Percentiles rank a stretch among this genome's conserved stretches.
phyloP scores from a whole-genome alignment of 2,329 filamentous ascomycete genomes.

The Cercospora janseana region DNA sequence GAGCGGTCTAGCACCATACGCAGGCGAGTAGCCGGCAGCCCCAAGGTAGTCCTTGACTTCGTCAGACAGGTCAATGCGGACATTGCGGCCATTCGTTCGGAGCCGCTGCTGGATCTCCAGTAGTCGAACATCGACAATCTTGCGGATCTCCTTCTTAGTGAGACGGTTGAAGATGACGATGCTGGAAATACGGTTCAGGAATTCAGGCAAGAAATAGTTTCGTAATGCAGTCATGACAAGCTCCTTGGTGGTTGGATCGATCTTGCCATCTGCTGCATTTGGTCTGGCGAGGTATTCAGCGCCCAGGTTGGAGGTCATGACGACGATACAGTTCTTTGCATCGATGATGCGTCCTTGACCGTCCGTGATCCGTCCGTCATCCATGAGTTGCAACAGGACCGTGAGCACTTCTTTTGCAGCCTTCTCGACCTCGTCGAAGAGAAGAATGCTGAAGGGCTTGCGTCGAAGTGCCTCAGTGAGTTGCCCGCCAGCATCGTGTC shows the following conservation, averaged over 20 bases:
- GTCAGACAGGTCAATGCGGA: constrained; percentile 75
- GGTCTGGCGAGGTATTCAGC: constrained; percentile 88
- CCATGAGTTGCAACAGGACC: constrained; percentile 98
- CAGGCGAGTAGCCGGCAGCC: constrained; percentile 86
- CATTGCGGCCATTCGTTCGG: constrained; percentile 77
- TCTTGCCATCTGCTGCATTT: constrained; percentile 73
- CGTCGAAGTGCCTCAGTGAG: constrained; percentile 91
- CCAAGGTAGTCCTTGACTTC: constrained; percentile 93
- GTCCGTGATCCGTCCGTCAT: constrained; percentile 96
- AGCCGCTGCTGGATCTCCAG: constrained; percentile 88
- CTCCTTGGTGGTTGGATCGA: constrained; percentile 81
- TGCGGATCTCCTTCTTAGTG: constrained; percentile 82
- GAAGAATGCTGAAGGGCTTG: constrained; percentile 92
- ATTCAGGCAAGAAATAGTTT: constrained; percentile 96
- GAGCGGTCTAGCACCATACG: constrained; percentile 88
- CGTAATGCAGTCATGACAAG: constrained; percentile 87
- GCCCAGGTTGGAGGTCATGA: constrained; percentile 97
- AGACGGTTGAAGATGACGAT: constrained; percentile 98
- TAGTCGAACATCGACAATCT: constrained; percentile 90
- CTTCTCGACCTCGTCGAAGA: constrained; percentile 98
- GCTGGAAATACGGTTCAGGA: constrained; percentile 95
- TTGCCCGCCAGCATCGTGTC: constrained; percentile 92
- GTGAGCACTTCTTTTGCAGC: constrained; percentile 96
- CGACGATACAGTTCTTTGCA: constrained; percentile 96
- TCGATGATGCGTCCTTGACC: constrained; percentile 94